phyloP scores from a whole-genome alignment of 768 basidiomycete genomes.

The Gyrodon lividus region DNA sequence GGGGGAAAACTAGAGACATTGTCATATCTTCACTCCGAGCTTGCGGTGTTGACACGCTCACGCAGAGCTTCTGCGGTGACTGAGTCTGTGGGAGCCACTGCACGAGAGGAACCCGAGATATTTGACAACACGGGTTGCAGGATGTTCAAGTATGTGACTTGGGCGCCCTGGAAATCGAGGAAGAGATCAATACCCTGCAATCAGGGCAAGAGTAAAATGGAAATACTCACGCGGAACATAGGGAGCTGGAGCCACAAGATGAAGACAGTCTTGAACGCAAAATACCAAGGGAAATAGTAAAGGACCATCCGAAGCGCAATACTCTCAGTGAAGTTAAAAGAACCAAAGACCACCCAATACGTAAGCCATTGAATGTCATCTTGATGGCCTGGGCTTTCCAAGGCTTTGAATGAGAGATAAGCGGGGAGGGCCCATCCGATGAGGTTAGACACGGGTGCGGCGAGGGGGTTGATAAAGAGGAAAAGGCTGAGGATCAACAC shows the following conservation, averaged over 20 bases:
- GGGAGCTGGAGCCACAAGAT: constrained; percentile 92
- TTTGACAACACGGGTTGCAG: constrained; percentile 81
- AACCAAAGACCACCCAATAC: constrained; percentile 95
- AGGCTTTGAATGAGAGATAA: constrained; percentile 92
- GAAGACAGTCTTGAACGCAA: constrained; percentile 87
- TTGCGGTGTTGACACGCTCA: constrained; percentile 42
- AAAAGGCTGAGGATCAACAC: constrained; percentile 65
- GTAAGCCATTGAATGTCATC: constrained; percentile 97
- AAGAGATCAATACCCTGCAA: background rate
- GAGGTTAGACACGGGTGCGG: constrained; percentile 89
- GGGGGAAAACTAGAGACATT: background rate
- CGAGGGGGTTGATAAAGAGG: constrained; percentile 88
- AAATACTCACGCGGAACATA: constrained; percentile 68
- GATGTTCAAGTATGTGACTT: constrained; percentile 70
- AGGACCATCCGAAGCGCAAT: constrained; percentile 80
- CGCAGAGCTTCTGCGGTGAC: constrained; percentile 50
- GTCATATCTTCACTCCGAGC: constrained; percentile 26
- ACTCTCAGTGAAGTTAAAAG: constrained; percentile 90
- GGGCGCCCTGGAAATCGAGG: constrained; percentile 68
- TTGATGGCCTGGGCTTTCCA: constrained; percentile 78
- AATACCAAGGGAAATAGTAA: constrained; percentile 95
- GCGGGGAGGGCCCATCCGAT: constrained; percentile 95
- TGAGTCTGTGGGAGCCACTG: constrained; percentile 48
- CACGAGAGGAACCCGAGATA: constrained; percentile 44
- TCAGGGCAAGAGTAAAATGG: background rate